These are phyloP conservation scores for Nannizziopsis arthrosporioides DNA, from an alignment of 2,329 filamentous ascomycete genomes.

Conservation along the genomic window DNA sequence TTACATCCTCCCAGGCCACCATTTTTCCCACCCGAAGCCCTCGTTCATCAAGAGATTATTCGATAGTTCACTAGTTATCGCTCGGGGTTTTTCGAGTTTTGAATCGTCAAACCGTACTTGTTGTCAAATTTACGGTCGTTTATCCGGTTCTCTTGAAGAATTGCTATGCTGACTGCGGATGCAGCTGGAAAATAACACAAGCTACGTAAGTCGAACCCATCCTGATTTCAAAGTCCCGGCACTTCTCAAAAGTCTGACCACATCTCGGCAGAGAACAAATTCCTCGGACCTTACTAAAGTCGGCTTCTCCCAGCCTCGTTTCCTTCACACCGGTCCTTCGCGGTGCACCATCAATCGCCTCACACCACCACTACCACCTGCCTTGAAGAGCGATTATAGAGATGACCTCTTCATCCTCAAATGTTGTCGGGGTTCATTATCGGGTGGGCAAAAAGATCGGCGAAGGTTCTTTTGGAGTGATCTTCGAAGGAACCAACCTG, in stretches of 20 bases:
- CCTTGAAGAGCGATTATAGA: constrained; percentile 17
- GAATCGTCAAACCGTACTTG: neutral
- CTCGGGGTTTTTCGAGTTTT: neutral
- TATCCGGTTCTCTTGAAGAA: neutral
- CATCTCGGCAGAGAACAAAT: neutral
- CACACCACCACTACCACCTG: neutral
- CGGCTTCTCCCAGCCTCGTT: neutral
- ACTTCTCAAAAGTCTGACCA: neutral
- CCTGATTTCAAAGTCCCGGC: neutral
- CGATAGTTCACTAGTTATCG: neutral
- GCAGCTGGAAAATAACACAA: neutral
- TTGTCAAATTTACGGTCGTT: neutral
- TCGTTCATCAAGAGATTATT: neutral
- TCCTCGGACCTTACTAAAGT: neutral
- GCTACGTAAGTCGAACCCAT: neutral
- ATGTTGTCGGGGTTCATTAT: constrained; percentile 98
- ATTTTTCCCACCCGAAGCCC: neutral
- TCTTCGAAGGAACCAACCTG: constrained; percentile 96
- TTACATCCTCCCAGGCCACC: constrained; percentile 3
- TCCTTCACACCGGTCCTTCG: neutral
- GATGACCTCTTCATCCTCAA: constrained; percentile 84
- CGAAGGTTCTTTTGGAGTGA: constrained; percentile 96
- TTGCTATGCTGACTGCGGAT: constrained; percentile 2
- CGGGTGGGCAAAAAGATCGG: constrained; percentile 98
- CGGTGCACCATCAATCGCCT: neutral